phyloP scores from a whole-genome alignment of 202 grass and related monocot genomes.

The Dendrocalamus latiflorus region DNA sequence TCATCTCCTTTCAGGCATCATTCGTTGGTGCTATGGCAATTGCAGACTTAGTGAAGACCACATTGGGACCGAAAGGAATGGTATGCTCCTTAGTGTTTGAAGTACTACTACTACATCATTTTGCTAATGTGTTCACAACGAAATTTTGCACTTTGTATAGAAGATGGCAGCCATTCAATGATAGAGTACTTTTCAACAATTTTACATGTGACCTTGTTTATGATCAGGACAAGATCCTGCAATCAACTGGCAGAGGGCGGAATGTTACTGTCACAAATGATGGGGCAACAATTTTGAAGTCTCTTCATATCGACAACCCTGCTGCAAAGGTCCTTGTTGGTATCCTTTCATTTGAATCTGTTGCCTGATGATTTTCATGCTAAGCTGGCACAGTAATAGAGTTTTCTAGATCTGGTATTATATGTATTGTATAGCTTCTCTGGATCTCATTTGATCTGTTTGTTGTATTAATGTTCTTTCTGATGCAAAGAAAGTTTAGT shows the following conservation, averaged over 20 bases:
- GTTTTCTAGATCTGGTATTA: neutral
- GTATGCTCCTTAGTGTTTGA: constrained; percentile 34
- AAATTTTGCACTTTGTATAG: neutral
- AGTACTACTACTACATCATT: neutral
- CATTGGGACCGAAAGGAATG: constrained; percentile 94
- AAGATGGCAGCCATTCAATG: neutral
- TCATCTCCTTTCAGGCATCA: constrained; percentile 45
- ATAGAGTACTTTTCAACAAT: neutral
- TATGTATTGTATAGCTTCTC: neutral
- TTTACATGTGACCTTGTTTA: neutral
- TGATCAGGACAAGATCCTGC: constrained; percentile 84
- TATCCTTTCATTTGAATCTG: constrained; percentile 51
- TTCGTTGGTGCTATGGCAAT: constrained; percentile 83
- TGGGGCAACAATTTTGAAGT: constrained; percentile 91
- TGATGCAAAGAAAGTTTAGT: constrained; percentile 8
- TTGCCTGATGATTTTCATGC: neutral
- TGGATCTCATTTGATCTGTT: neutral
- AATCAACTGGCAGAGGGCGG: constrained; percentile 77
- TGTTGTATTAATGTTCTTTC: neutral
- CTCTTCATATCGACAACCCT: constrained; percentile 92
- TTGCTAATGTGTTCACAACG: neutral
- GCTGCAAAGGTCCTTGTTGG: constrained; percentile 95
- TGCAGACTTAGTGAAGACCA: constrained; percentile 68
- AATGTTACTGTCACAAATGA: constrained; percentile 95
- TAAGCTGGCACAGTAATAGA: neutral